Base-by-base conservation (phyloP, 129 eudicot species). In the Silybum marianum region DNA sequence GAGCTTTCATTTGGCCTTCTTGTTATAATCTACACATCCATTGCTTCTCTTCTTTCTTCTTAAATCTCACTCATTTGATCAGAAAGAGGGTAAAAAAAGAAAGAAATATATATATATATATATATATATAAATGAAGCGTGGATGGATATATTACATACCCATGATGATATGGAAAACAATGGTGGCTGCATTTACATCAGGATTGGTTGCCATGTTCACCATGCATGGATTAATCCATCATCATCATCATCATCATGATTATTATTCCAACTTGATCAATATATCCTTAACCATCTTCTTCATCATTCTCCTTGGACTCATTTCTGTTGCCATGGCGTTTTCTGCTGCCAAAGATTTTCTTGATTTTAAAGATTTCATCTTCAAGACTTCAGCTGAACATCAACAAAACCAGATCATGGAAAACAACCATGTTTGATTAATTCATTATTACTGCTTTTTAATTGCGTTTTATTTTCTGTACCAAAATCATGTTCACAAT, bases 181-280 rank as follows among this genome's bases (percentile, higher is more conserved):
- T 70, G 16, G 78, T 76, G 68, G 86, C 73, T 82, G 77, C 54
- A 71, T 69, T 69, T 11, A 62, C 86, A 6, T 26, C 42, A 4
- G 34, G 77, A 76, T 39, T 82, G 82, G 73, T 46, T 70, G 86
- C 18, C 77, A 76, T 70, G 73, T 82, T 82, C 82, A 76, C 48
- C 25, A 7, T 76, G n/a, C 51, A 82, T 58, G 82, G 82, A 69
- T 12, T 82, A 14, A 66, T 76, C 42, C 73, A 70, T 58, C 78
- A 54, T 76, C 65, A n/a, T 40, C 24, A 25, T 68, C 73, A 78
- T n/a, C 73, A 70, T 58, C 78, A 54, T 76, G 48, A n/a, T 40
- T 16, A 25, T 68, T 65, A 78, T 24, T 60, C 26, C 16, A 10
- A 26, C 42, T n/a, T 76, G 54, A 39, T 82, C 73, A 70, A 76